Conservation (phyloP, 805 yeast species). For the Metschnikowia santaceciliae region DNA sequence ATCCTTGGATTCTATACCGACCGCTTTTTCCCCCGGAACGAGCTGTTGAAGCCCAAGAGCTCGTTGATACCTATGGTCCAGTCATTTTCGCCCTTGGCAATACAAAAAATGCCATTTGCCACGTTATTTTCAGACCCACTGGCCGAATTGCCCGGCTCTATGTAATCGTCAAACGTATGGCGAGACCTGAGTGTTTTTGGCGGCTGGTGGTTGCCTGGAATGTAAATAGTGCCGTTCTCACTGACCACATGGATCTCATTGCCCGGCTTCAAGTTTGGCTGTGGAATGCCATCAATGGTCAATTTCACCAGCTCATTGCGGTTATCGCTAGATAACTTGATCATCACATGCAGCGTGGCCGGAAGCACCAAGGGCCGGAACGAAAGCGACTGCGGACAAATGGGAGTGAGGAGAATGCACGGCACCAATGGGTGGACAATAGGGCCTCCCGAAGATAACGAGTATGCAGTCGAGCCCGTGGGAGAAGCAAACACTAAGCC, state of each 20-base stretch:
- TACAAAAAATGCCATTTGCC: conserved; percentile 75
- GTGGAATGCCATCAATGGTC: conserved; percentile 81
- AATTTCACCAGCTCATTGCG: conserved; percentile 45
- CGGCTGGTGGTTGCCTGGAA: conserved; percentile 50
- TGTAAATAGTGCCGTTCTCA: conserved; percentile 58
- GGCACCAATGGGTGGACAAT: conserved; percentile 88
- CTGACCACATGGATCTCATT: conserved; percentile 74
- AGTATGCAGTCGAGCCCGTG: conserved; percentile 93
- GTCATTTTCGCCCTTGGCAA: conserved; percentile 76
- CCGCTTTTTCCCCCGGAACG: conserved; percentile 50
- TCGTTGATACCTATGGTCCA: conserved; percentile 92
- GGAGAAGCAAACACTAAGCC: conserved; percentile 86
- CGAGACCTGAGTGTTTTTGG: conserved; percentile 16
- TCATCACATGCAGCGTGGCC: conserved; percentile 65
- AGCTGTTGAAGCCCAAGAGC: conserved; percentile 80
- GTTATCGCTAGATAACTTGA: conserved; percentile 52
- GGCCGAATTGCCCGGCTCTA: conserved; percentile 18
- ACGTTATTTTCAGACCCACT: conserved; percentile 4
- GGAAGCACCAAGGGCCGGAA: conserved; percentile 87
- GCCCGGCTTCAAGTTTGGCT: conserved; percentile 62
- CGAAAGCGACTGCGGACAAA: conserved; percentile 87
- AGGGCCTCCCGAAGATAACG: conserved; percentile 86
- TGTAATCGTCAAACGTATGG: conserved; percentile 18
- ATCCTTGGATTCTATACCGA: too few relatives aligned
- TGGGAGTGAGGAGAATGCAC: conserved; percentile 79